A percentile compares a stretch with the other conserved stretches of the same genome.
Conservation (phyloP, 2,329 filamentous ascomycete genomes). For the Penicillium sp. region DNA sequence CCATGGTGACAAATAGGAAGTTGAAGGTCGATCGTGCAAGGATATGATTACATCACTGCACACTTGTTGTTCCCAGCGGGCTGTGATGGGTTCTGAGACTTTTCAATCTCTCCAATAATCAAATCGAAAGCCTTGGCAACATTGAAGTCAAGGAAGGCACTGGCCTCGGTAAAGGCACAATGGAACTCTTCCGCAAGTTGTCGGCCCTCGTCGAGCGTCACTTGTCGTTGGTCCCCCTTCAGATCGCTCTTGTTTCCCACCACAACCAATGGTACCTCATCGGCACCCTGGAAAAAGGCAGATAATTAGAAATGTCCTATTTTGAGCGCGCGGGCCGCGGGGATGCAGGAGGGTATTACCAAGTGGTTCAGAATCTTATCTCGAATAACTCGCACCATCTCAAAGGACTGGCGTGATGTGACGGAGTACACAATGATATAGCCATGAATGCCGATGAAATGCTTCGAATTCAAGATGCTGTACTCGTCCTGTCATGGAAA, state of each 20-base stretch:
- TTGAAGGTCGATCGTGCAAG: neutral
- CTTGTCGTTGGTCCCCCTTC: constrained; percentile 88
- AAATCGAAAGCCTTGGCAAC: constrained; percentile 90
- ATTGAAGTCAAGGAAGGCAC: constrained; percentile 91
- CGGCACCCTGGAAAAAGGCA: constrained; percentile 67
- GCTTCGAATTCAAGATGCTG: constrained; percentile 96
- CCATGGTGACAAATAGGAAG: neutral
- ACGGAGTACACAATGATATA: constrained; percentile 99
- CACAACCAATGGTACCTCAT: constrained; percentile 88
- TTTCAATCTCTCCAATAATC: constrained; percentile 93
- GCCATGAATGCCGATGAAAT: constrained; percentile 98
- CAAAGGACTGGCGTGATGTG: constrained; percentile 87
- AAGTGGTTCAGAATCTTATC: constrained; percentile 98
- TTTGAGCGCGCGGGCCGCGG: neutral
- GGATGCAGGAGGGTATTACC: constrained; percentile 53
- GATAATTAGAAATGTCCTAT: constrained; percentile 1
- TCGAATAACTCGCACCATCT: constrained; percentile 94
- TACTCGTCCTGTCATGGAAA: constrained; percentile 76
- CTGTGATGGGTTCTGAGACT: constrained; percentile 86
- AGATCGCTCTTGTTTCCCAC: constrained; percentile 98
- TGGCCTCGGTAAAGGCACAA: constrained; percentile 93
- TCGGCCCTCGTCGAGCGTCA: constrained; percentile 81
- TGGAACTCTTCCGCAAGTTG: constrained; percentile 82
- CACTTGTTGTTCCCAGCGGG: constrained; percentile 81
- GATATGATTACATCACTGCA: constrained; percentile 71